phyloP scores from a whole-genome alignment of 2,329 filamentous ascomycete species.

The Colletotrichum camelliae region DNA sequence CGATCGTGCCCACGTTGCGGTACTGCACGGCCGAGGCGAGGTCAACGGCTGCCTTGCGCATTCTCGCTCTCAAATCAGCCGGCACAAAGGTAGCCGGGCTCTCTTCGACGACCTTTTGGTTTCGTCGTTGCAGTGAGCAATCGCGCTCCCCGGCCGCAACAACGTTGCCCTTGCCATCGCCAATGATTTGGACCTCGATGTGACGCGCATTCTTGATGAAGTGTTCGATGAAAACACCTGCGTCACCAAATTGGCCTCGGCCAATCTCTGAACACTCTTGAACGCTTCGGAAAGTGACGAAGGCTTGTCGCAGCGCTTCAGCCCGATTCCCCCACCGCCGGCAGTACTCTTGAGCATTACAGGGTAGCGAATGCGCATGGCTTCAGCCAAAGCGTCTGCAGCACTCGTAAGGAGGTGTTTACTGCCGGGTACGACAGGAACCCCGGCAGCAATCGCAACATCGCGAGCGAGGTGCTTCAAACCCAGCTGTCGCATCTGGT shows the following conservation, averaged over 20 bases:
- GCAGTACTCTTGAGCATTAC: slow-evolving; percentile 55
- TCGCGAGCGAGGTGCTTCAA: slow-evolving; percentile 42
- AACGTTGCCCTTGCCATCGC: slow-evolving; percentile 46
- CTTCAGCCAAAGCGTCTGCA: slow-evolving; percentile 31
- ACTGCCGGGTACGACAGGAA: slow-evolving; percentile 40
- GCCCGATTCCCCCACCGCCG: slow-evolving; percentile 51
- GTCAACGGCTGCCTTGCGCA: slow-evolving; percentile 40
- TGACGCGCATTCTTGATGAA: slow-evolving; percentile 47
- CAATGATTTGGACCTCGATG: slow-evolving; percentile 56
- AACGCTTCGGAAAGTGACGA: slow-evolving; percentile 35
- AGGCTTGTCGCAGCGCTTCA: slow-evolving; percentile 39
- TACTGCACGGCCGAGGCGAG: slow-evolving; percentile 42
- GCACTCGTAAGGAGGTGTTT: slow-evolving; percentile 28
- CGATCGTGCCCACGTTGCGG: slow-evolving; percentile 47
- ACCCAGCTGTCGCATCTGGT: slow-evolving; percentile 42
- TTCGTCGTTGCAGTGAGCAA: slow-evolving; percentile 54
- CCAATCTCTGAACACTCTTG: slow-evolving; percentile 41
- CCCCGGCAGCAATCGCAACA: slow-evolving; percentile 32
- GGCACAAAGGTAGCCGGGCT: slow-evolving; percentile 41
- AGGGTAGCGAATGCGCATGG: slow-evolving; percentile 38
- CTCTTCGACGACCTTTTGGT: slow-evolving; percentile 59
- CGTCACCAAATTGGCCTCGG: slow-evolving; percentile 43
- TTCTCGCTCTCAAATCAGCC: slow-evolving; percentile 31
- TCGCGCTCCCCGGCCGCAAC: slow-evolving; percentile 50
- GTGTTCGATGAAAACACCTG: slow-evolving; percentile 46